Base-by-base conservation (phyloP, 73 alveolate species). In the Tetrahymena borealis region DNA sequence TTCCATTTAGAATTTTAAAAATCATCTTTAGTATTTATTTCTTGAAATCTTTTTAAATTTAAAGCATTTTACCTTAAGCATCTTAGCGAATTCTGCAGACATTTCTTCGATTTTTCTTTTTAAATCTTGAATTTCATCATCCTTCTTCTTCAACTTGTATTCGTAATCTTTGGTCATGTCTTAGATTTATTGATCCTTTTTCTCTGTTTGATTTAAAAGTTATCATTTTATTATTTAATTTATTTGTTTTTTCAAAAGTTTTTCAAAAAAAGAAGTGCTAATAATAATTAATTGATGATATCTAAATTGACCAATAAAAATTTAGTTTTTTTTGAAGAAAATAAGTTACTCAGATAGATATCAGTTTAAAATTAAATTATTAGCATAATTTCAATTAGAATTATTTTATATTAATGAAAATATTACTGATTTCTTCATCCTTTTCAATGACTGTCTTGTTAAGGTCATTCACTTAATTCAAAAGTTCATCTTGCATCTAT, bases 81-180 rank as follows among this genome's bases (percentile, higher is more conserved):
- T 96, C 37, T 95, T 95, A 20, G 98, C 98, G 94, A 96, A 96
- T 42, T 96, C 97, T 28, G 95, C 94, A 78, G 97, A 93, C 98
- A 96, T 96, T 20, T 96, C 97, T 35, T 96, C 98, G 18, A 96
- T 96, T 33, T 94, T 92, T 38, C 95, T 79, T 93, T 94, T 96
- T 32, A 96, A 91, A 78, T 94, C 96, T 79, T 96, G 91, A 32
- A 96, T 96, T 94, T 95, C 98, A 77, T 94, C 97, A 78, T 95
- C 96, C 91, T 96, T 96, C 90, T 78, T 92, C 39, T 93, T 91
- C 78, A 91, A 93, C 32, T 94, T 93, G 37, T 94, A 94, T 39
- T 92, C 96, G 41, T 95, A 96, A 78, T 96, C 96, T 32, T 96
- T 96, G 38, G 94, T 92, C 94, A 96, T 90, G 39, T 93, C 95